Evolutionary conservation across 2,329 filamentous ascomycete species (phyloP).

Genomic region (Ceratocystis alfenasii): DNA sequence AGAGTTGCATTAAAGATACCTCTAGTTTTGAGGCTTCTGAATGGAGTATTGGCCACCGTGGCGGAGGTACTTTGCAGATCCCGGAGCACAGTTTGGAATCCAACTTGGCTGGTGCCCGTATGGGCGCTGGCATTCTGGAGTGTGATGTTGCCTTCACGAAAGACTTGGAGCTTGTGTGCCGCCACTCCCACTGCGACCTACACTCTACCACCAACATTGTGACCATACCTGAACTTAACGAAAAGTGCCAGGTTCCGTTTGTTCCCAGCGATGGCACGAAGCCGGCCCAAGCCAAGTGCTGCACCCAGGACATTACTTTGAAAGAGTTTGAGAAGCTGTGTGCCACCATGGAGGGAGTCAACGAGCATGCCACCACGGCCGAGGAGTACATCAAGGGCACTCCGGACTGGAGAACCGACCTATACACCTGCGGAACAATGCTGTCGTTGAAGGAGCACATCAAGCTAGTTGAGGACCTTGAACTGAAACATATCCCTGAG

Average conservation of each 20-base stretch:
- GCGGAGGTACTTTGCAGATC: constrained; percentile 49
- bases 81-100: constrained; percentile 53
- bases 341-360: constrained; percentile 57
- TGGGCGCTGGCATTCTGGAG: constrained; percentile 55
- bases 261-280: constrained; percentile 40
- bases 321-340: constrained; percentile 56
- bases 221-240: constrained; percentile 46
- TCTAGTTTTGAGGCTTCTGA: constrained; percentile 37
- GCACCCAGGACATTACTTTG: constrained; percentile 58
- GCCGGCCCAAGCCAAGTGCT: constrained; percentile 52
- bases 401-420: constrained; percentile 50
- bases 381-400: constrained; percentile 48
- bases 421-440: constrained; percentile 55
- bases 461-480: constrained; percentile 43
- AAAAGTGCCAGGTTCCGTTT: constrained; percentile 53
- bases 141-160: constrained; percentile 57
- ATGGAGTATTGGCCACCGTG: constrained; percentile 52
- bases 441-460: constrained; percentile 53
- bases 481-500: constrained; percentile 53
- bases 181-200: constrained; percentile 55
- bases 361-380: constrained; percentile 45
- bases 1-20: constrained; percentile 41
- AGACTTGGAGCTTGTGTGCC: constrained; percentile 54
- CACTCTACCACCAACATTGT: constrained; percentile 60
- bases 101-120: constrained; percentile 49